These are phyloP conservation scores for Trichomonas gallinae DNA, from an alignment of 208 protist species.

Conservation along the genomic window DNA sequence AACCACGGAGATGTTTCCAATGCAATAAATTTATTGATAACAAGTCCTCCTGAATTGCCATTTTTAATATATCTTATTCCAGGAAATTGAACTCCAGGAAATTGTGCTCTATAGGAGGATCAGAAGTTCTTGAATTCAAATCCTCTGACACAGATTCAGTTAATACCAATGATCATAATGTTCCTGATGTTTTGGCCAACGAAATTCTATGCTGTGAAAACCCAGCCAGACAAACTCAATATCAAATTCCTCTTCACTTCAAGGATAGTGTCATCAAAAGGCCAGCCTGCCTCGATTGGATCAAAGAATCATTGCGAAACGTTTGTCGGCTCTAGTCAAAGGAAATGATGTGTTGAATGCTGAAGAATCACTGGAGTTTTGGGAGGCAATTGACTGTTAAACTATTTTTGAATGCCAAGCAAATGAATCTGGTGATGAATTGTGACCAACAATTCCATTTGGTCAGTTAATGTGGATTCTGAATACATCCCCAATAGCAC, in stretches of 20 bases:
- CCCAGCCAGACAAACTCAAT: background rate
- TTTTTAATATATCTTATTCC: too few relatives aligned
- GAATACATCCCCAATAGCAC: background rate
- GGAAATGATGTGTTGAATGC: background rate
- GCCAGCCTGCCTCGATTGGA: background rate
- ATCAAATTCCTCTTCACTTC: background rate
- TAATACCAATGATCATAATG: background rate
- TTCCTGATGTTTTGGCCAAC: background rate
- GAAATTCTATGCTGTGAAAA: background rate
- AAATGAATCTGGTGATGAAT: background rate
- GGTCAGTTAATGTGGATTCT: background rate
- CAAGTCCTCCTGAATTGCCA: background rate
- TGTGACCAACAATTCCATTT: background rate
- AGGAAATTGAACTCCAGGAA: too few relatives aligned
- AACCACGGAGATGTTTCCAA: background rate
- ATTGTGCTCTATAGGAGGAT: background rate
- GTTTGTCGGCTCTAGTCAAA: background rate
- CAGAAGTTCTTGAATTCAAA: background rate
- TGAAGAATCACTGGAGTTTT: background rate
- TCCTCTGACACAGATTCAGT: background rate
- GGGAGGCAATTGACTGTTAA: background rate
- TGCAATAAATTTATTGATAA: background rate
- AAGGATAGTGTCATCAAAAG: background rate
- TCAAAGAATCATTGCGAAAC: background rate
- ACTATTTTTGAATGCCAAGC: background rate